Base-by-base conservation (phyloP, 257 asterid genomes). In the Pogostemon cablin region DNA sequence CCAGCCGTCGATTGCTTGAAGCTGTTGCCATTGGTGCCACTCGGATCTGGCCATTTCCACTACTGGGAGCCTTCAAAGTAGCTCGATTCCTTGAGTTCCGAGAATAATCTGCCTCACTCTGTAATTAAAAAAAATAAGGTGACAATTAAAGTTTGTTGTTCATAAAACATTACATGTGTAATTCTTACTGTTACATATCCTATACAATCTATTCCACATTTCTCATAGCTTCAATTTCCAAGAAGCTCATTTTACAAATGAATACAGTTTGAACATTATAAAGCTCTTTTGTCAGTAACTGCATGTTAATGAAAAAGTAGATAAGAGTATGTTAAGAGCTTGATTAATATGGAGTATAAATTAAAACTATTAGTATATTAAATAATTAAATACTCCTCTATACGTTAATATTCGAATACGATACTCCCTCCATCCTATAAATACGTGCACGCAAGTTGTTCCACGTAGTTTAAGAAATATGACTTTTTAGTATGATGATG, bases 61-160 rank as follows among this genome's bases (percentile, higher is more conserved):
- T 77, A 68, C 44, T 65, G 52, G 68, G 80, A 47, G 69, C 73
- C 80, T 83, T 86, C 43, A 46, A 68, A 47, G 69, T 77, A 74
- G 72, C 75, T 70, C 49, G 79, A 62, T 62, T 76, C 71, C 79
- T 75, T 67, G 81, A 73, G 67, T 62, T 87, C 68, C 55, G 86
- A 75, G 82, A 81, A 82, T 67, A 81, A 72, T 86, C 93, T 39
- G 81, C 67, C 62, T 86, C 95, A 78, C 85, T 85, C 96, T 89
- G 93, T 50, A 66, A 74, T 64, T 69, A 12, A 65, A 74, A 77
- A 74, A 77, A 8, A 46, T 49, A 62, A 65, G 49, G 32, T 17
- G 15, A 48, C 78, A 82, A 52, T 64, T 55, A 50, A 42, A 39
- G 39, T 44, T 47, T 61, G 62, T 54, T 7, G 32, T 64, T 62